A percentile compares a stretch with the other conserved stretches of the same genome.
Evolutionary conservation across 2,329 filamentous ascomycete genomes (phyloP).

Genomic region (Diaporthe sp.): DNA sequence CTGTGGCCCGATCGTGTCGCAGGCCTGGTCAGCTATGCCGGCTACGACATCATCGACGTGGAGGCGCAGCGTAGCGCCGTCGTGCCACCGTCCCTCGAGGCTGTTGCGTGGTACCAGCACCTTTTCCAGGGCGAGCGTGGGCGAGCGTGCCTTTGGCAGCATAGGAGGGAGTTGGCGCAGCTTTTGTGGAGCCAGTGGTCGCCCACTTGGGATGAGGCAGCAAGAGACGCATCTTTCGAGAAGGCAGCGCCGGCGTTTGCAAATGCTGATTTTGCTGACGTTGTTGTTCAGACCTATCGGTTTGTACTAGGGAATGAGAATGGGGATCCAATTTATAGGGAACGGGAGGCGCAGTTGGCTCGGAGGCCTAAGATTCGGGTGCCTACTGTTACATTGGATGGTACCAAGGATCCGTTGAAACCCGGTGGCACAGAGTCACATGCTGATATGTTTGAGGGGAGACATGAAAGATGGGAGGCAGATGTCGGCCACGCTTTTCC

Average conservation of each 20-base stretch:
- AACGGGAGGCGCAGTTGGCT: neutral
- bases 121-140: slow-evolving; percentile 12
- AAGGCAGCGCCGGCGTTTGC: neutral
- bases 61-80: neutral
- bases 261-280: neutral
- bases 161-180: neutral
- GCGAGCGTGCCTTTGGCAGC: neutral
- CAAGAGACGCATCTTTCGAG: neutral
- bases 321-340: neutral
- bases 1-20: neutral
- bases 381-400: neutral
- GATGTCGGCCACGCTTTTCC: slow-evolving; percentile 5
- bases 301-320: neutral
- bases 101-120: slow-evolving; percentile 13
- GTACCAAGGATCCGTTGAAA: neutral
- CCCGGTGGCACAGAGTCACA: neutral
- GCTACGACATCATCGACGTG: slow-evolving; percentile 11
- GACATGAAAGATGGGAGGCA: neutral
- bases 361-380: slow-evolving; percentile 3
- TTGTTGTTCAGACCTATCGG: neutral
- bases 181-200: slow-evolving; percentile 12
- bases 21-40: slow-evolving; percentile 9
- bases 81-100: neutral
- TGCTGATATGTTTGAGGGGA: slow-evolving; percentile 1
- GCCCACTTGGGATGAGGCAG: neutral